Conservation (phyloP, 2,329 filamentous ascomycete genomes). For the Pleomassaria siparia region DNA sequence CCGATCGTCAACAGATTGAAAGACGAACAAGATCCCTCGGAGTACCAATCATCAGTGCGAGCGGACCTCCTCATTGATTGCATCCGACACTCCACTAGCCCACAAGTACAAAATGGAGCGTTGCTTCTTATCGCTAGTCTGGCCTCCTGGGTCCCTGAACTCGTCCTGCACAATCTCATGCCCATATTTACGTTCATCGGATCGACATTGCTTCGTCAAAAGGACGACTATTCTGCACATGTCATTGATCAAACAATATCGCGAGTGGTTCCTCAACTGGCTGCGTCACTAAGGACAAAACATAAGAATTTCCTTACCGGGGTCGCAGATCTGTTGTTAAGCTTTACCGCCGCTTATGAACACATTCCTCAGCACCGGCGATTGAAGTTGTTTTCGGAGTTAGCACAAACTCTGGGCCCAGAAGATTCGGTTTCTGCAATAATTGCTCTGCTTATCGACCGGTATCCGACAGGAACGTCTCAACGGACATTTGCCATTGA, state of each 20-base stretch:
- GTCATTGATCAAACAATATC: constrained; percentile 94
- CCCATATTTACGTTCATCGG: constrained; percentile 99
- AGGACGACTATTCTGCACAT: constrained; percentile 94
- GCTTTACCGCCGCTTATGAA: constrained; percentile 94
- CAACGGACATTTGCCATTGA: constrained; percentile 75
- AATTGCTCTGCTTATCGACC: constrained; percentile 85
- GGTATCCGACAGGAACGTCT: constrained; percentile 75
- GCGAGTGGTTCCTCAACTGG: constrained; percentile 88
- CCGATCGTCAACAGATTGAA: constrained; percentile 81
- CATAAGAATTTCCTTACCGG: constrained; percentile 79
- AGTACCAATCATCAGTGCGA: constrained; percentile 78
- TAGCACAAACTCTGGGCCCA: constrained; percentile 81
- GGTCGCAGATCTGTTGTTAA: constrained; percentile 86
- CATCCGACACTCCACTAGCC: constrained; percentile 86
- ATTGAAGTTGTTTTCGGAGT: constrained; percentile 77
- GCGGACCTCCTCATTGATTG: constrained; percentile 92
- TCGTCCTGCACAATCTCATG: constrained; percentile 97
- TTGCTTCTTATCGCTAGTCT: constrained; percentile 84
- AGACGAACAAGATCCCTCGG: constrained; percentile 53
- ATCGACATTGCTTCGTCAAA: constrained; percentile 83
- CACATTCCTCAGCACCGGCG: constrained; percentile 89
- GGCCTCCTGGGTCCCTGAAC: constrained; percentile 82
- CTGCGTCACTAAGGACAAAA: constrained; percentile 76
- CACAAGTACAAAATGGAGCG: constrained; percentile 90
- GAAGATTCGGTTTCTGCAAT: constrained; percentile 87